Percentiles rank a stretch among this genome's conserved stretches.
Evolutionary conservation across 2,329 filamentous ascomycete species (phyloP).

Genomic region (Colletotrichum neosansevieriae): DNA sequence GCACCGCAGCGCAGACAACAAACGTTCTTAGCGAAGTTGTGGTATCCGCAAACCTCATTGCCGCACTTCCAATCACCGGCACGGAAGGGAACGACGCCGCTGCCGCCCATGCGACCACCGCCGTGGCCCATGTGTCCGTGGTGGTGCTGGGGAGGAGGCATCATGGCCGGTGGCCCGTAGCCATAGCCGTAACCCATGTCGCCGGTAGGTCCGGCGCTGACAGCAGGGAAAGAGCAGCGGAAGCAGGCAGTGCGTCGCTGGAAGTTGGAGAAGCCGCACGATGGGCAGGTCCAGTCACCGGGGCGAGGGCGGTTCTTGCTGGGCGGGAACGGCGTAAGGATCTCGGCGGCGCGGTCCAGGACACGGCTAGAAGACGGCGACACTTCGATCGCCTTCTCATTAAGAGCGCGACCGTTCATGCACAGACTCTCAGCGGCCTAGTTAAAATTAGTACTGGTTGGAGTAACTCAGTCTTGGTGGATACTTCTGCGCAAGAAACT

Average conservation of each 20-base stretch:
- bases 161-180: constrained; percentile 83
- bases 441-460: constrained; percentile 4
- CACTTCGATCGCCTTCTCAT: constrained; percentile 99
- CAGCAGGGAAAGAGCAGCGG: constrained; percentile 98
- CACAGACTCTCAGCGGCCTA: constrained; percentile 97
- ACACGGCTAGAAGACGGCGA: constrained; percentile 98
- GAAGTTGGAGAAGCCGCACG: constrained; percentile 99
- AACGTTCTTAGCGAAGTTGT: constrained; percentile 99
- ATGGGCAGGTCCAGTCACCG: constrained; percentile 99
- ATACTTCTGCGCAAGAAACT: neutral
- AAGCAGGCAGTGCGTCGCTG: constrained; percentile 98
- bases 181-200: constrained; percentile 71
- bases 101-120: constrained; percentile 80
- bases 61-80: constrained; percentile 99
- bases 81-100: constrained; percentile 93
- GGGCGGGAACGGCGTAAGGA: constrained; percentile 95
- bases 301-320: constrained; percentile 98
- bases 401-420: constrained; percentile 98
- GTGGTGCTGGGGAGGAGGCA: constrained; percentile 80
- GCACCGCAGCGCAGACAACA: constrained; percentile 97
- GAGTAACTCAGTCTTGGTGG: neutral
- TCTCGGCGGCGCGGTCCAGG: constrained; percentile 93
- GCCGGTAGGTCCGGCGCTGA: constrained; percentile 78
- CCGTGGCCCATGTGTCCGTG: constrained; percentile 66
- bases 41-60: constrained; percentile 95